Percentiles rank a stretch among this genome's conserved stretches.
Evolutionary conservation across 805 yeast species (phyloP).

Genomic region (Helenozyma baotianmanensis): DNA sequence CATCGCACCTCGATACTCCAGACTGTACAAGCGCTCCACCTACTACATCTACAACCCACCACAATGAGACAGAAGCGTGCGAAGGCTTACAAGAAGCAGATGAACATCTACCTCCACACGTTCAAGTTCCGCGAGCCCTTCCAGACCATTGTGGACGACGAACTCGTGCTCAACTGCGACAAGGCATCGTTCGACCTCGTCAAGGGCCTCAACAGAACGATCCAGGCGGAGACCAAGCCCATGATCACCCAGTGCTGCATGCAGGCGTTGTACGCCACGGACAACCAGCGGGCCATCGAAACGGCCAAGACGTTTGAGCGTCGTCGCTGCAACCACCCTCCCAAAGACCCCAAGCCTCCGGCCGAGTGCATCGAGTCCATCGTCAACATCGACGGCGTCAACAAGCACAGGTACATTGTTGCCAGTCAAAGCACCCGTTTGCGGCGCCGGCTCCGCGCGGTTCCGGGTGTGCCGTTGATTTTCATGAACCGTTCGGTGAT

Average conservation of each 20-base stretch:
- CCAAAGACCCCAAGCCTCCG: conserved; percentile 57
- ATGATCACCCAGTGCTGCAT: conserved; percentile 96
- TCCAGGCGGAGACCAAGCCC: conserved; percentile 82
- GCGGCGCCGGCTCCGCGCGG: conserved; percentile 61
- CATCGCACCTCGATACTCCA: conserved; percentile 1
- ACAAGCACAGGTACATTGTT: conserved; percentile 86
- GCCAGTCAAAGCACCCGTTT: conserved; percentile 76
- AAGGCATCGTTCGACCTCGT: conserved; percentile 69
- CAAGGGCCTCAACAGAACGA: conserved; percentile 74
- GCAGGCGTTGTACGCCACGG: conserved; percentile 71
- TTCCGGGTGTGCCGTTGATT: conserved; percentile 88
- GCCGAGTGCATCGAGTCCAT: conserved; percentile 72
- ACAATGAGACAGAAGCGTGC: conserved; percentile 95
- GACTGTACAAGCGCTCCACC: conserved; percentile 2
- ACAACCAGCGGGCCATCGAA: conserved; percentile 71
- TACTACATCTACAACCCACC: conserved; percentile 1
- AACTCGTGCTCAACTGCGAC: conserved; percentile 61
- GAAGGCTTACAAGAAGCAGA: conserved; percentile 87
- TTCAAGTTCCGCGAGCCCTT: conserved; percentile 93
- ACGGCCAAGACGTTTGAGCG: conserved; percentile 83
- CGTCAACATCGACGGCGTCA: conserved; percentile 65
- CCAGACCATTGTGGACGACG: conserved; percentile 84
- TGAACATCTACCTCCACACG: conserved; percentile 76
- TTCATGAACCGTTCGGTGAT: conserved; percentile 88
- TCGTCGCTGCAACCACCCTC: conserved; percentile 85